Base-by-base conservation (phyloP, 192 early-diverging fungal species). In the Rhizophlyctis rosea region DNA sequence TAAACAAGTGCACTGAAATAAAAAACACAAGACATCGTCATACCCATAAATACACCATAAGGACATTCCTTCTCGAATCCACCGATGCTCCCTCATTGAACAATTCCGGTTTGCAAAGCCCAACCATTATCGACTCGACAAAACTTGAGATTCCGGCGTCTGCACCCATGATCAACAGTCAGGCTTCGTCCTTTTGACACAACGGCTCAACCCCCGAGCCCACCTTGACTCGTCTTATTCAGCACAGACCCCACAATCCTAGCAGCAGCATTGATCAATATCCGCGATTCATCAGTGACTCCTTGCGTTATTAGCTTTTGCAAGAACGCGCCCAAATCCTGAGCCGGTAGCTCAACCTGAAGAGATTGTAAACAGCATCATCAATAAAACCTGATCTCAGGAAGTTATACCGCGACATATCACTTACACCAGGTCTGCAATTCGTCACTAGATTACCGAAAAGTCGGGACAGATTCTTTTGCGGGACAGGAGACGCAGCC, bases 141-240 rank as follows among this genome's bases (percentile, higher is more conserved):
- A 24, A 69, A 35, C 13, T 54, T 59, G 11, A 47, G 47, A 60
- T 28, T 30, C 25, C 29, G 2, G 16, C 25, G 13, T 27, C 4
- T 34, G 39, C 39, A 18, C 18, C n/a, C 7, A 44, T 44, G 39
- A 44, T 44, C 39, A 44, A n/a, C n/a, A n/a, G n/a, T n/a, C n/a
- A n/a, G n/a, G n/a, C n/a, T n/a, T n/a, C n/a, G 39, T 44, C 18
- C 18, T 18, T 13, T 44, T 44, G 7, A 18, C 7, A 18, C 39
- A 44, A 13, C 18, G 39, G 39, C 39, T 18, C 39, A 18, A 44
- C 18, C 39, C 39, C 39, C 7, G 7, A 44, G 7, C 18, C 18
- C 62, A 56, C 69, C 64, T 50, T 74, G 62, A 49, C 64, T 64
- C 29, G 69, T 76, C 70, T 93, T 93, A 77, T 90, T 90, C 36